Conservation (phyloP, 2,329 filamentous ascomycete species). For the Botrytis byssoidea region DNA sequence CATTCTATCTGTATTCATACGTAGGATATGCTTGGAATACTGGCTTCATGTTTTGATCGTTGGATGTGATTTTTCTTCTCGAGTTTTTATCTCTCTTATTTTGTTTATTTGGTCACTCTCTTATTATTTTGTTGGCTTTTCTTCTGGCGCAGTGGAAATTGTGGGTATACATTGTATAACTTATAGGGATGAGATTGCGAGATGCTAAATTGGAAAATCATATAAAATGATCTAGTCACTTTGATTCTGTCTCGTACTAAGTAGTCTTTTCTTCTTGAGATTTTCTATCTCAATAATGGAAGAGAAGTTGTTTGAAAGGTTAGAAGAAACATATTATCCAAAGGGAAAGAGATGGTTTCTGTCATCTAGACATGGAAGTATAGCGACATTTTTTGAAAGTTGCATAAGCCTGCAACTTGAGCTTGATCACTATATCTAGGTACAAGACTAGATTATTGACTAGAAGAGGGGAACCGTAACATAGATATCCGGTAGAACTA, state of each 20-base stretch:
- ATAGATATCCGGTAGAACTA: neutral
- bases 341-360: neutral
- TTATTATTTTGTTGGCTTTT: neutral
- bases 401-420: neutral
- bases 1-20: neutral
- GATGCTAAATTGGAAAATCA: neutral
- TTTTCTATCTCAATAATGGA: rapidly evolving
- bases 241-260: neutral
- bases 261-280: neutral
- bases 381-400: neutral
- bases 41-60: neutral
- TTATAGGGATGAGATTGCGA: neutral
- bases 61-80: neutral
- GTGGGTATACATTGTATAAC: neutral
- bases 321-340: no score
- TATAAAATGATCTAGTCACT: neutral
- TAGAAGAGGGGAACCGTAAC: neutral
- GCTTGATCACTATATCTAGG: neutral
- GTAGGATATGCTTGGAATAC: neutral
- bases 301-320: neutral
- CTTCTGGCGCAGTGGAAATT: neutral
- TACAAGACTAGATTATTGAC: neutral
- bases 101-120: neutral
- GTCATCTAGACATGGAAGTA: no score
- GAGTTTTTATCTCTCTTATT: neutral